A percentile compares a stretch with the other conserved stretches of the same genome.
Evolutionary conservation across 345 rosid species (phyloP).

Genomic region (Crucihimalaya himalaica): DNA sequence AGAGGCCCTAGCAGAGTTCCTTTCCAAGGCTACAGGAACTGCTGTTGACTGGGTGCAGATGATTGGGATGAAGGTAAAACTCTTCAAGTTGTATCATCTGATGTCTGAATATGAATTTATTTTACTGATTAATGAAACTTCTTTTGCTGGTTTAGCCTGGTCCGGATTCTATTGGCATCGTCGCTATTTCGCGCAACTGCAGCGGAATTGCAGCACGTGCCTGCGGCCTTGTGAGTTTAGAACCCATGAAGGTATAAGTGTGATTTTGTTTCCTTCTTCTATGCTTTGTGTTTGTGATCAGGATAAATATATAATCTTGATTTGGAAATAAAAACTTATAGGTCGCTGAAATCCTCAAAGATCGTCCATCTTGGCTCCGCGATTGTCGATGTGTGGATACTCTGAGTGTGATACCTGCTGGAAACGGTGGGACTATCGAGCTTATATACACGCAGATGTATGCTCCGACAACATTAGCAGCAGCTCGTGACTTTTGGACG

Average conservation of each 20-base stretch:
- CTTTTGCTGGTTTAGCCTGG: conserved; percentile 69
- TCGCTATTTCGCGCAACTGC: conserved; percentile 97
- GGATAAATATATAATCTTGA: neutral
- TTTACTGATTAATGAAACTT: neutral
- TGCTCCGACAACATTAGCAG: conserved; percentile 90
- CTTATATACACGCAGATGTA: conserved; percentile 93
- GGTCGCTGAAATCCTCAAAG: conserved; percentile 97
- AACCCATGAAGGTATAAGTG: conserved; percentile 81
- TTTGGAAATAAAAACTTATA: conserved; percentile 20
- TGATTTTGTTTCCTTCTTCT: neutral
- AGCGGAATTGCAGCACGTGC: conserved; percentile 99
- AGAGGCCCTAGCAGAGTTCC: conserved; percentile 74
- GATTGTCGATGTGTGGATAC: conserved; percentile 86
- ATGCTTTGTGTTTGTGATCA: neutral
- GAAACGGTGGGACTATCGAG: conserved; percentile 84
- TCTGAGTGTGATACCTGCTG: conserved; percentile 76
- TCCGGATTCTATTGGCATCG: conserved; percentile 99
- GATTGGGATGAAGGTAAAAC: conserved; percentile 95
- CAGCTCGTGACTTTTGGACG: conserved; percentile 96
- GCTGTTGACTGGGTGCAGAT: conserved; percentile 99
- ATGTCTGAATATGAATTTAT: neutral
- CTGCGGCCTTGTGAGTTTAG: conserved; percentile 97
- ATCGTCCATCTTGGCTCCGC: conserved; percentile 92
- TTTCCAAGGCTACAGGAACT: conserved; percentile 90
- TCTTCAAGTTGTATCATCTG: neutral